A percentile compares a stretch with the other conserved stretches of the same genome.
phyloP scores from a whole-genome alignment of 1,284 basidiomycete genomes.

The Puccinia horiana region DNA sequence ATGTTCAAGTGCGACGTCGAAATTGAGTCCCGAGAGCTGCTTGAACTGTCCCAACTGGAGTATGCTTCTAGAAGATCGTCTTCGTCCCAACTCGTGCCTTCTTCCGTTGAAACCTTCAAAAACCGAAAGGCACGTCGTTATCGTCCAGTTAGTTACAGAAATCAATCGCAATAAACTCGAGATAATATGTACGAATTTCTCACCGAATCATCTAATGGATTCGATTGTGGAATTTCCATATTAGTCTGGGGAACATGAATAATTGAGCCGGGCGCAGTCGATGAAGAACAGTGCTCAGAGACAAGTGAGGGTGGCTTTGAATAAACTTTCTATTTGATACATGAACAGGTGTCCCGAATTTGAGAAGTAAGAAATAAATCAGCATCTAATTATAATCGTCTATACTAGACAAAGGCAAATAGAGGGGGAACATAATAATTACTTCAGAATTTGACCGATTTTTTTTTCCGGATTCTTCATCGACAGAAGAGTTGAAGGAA shows the following conservation, averaged over 20 bases:
- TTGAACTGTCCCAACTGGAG: not conserved
- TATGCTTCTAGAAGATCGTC: constrained; percentile 2
- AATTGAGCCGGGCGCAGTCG: too few species aligned
- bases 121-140: not conserved
- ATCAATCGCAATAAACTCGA: not conserved
- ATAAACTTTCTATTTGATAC: too few species aligned
- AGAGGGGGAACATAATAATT: not conserved
- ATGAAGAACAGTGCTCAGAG: too few species aligned
- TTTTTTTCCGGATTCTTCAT: not conserved
- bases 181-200: too few species aligned
- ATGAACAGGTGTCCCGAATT: too few species aligned
- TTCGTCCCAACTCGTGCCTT: not conserved
- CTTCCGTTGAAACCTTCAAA: not conserved
- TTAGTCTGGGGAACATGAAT: too few species aligned
- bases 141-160: not conserved
- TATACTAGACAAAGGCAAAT: too few species aligned
- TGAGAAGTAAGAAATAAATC: too few species aligned
- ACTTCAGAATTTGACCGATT: not conserved
- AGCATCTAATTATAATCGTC: too few species aligned
- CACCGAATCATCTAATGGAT: too few species aligned
- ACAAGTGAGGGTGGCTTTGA: too few species aligned
- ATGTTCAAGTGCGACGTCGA: not conserved
- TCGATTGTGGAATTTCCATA: too few species aligned
- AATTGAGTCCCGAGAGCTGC: not conserved
- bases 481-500: not conserved